Base-by-base conservation (phyloP, 2,329 filamentous ascomycete species). In the Biscogniauxia mediterranea region DNA sequence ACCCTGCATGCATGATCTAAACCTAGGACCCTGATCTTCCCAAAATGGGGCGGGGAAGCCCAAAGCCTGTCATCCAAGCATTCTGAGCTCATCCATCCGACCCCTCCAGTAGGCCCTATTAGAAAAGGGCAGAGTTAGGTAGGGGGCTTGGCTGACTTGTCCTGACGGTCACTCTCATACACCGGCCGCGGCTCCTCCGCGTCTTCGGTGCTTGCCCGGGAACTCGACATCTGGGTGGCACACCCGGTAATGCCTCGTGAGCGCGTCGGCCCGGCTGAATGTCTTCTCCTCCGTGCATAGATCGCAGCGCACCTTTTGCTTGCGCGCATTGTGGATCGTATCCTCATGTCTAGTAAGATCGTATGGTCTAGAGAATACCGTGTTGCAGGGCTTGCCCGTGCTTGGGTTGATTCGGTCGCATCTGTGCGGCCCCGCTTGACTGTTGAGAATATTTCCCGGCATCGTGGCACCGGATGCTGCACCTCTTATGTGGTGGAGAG, bases 341-440 rank as follows among this genome's bases (percentile, higher is more conserved):
- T 97, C 94, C 75, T 99, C 95, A 73, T 99, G 95, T 21, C 95
- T 85, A 0, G 95, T 99, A 57, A 99, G 83, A 76, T 99, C 95
- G 81, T 99, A 99, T 1, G 95, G 95, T 20, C 95, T 84, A 0
- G 94, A 97, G 77, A 99, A 98, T 58, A 97, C 83, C 0, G 93
- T 96, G 74, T 92, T 94, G 83, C 95, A 98, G 0, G 93, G 90
- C 79, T 97, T 97, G 65, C 92, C 92, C 0, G 95, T 98, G 66
- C 91, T 94, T 1, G 94, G 94, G 76, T 98, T 98, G 78, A 94
- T 92, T 67, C 93, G 88, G 72, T 93, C 91, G 76, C 95, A 99
- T 70, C 89, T 89, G 80, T 98, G 95, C 32, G 95, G 95, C 0
- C 95, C 95, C 9, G 92, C 91, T 76, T 98, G 95, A 5, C 89